phyloP scores from a whole-genome alignment of 1,284 basidiomycete species.

The Apiotrichum siamense region DNA sequence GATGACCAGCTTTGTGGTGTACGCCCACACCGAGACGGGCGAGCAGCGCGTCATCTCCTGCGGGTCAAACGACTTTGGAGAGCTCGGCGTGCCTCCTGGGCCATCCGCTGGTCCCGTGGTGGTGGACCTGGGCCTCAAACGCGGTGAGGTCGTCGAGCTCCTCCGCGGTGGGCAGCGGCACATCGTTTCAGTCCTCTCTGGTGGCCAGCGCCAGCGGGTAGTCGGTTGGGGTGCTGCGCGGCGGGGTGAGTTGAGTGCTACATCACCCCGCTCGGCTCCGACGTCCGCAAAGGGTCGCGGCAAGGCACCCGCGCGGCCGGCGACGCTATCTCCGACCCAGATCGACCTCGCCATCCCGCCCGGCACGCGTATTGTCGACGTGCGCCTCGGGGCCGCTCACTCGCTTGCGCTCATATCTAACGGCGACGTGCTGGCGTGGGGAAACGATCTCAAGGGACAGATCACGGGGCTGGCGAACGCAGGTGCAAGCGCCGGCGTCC shows the following conservation, averaged over 20 bases:
- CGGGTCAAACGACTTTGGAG: constrained; percentile 76
- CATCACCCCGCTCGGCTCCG: neutral
- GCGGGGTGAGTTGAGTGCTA: constrained; percentile 58
- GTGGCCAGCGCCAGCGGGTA: constrained; percentile 39
- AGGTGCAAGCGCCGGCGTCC: constrained; percentile 27
- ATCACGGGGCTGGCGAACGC: constrained; percentile 49
- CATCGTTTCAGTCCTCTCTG: constrained; percentile 52
- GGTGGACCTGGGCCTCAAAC: constrained; percentile 22
- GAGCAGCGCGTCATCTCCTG: constrained; percentile 67
- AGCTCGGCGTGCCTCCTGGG: constrained; percentile 56
- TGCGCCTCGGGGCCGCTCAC: constrained; percentile 65
- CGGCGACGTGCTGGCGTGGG: constrained; percentile 54
- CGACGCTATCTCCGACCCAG: constrained; percentile 17
- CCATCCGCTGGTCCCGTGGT: constrained; percentile 33
- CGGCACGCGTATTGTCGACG: constrained; percentile 18
- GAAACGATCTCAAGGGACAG: constrained; percentile 67
- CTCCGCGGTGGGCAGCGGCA: constrained; percentile 68
- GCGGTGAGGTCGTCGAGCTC: constrained; percentile 29
- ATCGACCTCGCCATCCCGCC: constrained; percentile 18
- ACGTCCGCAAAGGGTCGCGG: constrained; percentile 24
- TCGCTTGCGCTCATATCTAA: constrained; percentile 56
- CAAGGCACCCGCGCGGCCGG: constrained; percentile 17
- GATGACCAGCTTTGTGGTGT: constrained; percentile 70
- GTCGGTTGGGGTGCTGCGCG: constrained; percentile 76
- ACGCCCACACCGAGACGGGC: constrained; percentile 3